phyloP scores from a whole-genome alignment of 352 stramenopile genomes.

The Aphanomyces astaci region DNA sequence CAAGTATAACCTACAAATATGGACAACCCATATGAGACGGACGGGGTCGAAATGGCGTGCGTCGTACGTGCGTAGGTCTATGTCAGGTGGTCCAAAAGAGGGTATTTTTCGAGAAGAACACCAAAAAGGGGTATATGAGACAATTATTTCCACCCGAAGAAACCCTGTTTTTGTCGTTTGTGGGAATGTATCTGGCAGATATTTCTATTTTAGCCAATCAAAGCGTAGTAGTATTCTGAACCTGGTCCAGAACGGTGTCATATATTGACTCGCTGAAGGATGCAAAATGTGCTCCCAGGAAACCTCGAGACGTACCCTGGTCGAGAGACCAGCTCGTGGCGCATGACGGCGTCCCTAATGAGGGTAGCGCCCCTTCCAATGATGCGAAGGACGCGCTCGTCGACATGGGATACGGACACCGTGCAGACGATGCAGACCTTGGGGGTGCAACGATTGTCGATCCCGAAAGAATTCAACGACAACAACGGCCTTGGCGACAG shows the following conservation, averaged over 20 bases:
- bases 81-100: background rate
- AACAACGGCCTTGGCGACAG: too few species aligned
- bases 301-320: constrained; percentile 16
- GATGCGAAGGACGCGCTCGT: constrained; percentile 2
- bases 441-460: background rate
- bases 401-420: constrained; percentile 16
- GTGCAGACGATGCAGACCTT: background rate
- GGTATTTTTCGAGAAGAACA: too few species aligned
- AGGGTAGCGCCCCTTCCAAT: background rate
- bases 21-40: too few species aligned
- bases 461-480: background rate
- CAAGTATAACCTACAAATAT: too few species aligned
- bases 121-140: background rate
- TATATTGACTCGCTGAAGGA: background rate
- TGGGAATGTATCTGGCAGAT: background rate
- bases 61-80: too few species aligned
- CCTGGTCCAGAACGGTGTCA: background rate
- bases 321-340: constrained; percentile 6
- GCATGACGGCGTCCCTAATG: background rate
- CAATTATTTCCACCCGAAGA: background rate
- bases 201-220: background rate
- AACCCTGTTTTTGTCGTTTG: background rate
- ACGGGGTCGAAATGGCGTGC: too few species aligned
- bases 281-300: constrained; percentile 10
- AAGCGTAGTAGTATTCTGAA: background rate